Percentiles rank a stretch among this genome's conserved stretches.
Evolutionary conservation across 495 filamentous ascomycete genomes (phyloP).

Genomic region (Podospora sp.): DNA sequence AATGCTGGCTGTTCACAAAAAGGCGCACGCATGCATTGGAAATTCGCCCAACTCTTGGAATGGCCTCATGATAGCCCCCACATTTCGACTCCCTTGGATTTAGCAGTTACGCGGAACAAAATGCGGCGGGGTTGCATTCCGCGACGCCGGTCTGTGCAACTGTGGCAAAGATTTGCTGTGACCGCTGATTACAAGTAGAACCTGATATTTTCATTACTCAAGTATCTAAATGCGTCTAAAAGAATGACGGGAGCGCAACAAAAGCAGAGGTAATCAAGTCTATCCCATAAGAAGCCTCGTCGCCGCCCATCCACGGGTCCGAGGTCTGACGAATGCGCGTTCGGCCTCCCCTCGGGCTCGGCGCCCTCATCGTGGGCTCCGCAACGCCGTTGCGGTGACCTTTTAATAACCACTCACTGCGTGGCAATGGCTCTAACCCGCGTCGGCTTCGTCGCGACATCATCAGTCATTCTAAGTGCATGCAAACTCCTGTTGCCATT

Average conservation of each 20-base stretch:
- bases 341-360: background rate
- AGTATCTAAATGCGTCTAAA: constrained; percentile 27
- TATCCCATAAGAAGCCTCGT: constrained; percentile 15
- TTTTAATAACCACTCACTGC: background rate
- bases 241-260: constrained; percentile 16
- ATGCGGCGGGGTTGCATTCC: background rate
- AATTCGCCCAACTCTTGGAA: constrained; percentile 8
- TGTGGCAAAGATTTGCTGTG: background rate
- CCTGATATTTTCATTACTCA: constrained; percentile 27
- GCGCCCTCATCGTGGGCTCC: background rate
- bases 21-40: background rate
- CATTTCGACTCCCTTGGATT: background rate
- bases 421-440: background rate
- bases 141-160: background rate
- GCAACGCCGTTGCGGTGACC: background rate
- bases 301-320: constrained; percentile 11
- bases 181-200: constrained; percentile 7
- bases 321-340: constrained; percentile 1
- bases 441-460: background rate
- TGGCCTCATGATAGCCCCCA: constrained; percentile 4
- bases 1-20: background rate
- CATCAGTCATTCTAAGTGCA: background rate
- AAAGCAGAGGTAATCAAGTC: constrained; percentile 26
- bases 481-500: background rate
- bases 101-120: background rate